Conservation (phyloP, 106 monocot genomes). For the Dioscorea zingiberensis region DNA sequence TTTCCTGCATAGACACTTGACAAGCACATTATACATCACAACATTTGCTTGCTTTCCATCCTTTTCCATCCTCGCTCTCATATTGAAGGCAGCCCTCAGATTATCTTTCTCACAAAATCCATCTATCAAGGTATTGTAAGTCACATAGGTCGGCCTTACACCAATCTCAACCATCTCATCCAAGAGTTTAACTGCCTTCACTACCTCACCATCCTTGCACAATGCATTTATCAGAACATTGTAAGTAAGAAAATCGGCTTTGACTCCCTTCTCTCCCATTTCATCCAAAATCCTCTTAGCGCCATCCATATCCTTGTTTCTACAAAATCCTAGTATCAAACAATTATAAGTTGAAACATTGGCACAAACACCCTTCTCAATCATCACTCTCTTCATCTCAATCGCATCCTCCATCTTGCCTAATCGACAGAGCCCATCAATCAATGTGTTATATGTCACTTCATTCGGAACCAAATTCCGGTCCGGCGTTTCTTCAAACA, state of each 20-base stretch:
- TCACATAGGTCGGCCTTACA: constrained; percentile 47
- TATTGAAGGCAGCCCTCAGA: constrained; percentile 54
- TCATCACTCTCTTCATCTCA: constrained; percentile 37
- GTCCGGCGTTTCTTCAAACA: constrained; percentile 36
- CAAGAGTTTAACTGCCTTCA: constrained; percentile 68
- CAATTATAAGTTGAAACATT: constrained; percentile 65
- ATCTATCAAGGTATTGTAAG: constrained; percentile 76
- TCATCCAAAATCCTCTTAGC: constrained; percentile 59
- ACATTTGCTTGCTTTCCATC: constrained; percentile 59
- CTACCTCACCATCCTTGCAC: constrained; percentile 42
- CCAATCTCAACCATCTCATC: constrained; percentile 74
- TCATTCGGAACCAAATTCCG: constrained; percentile 42
- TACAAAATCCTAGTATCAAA: constrained; percentile 68
- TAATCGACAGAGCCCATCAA: constrained; percentile 57
- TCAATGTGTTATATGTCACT: constrained; percentile 70
- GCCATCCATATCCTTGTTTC: constrained; percentile 43
- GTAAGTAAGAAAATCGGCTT: constrained; percentile 56
- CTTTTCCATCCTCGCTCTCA: constrained; percentile 82
- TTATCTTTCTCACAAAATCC: constrained; percentile 75
- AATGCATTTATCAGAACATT: constrained; percentile 62
- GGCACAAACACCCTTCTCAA: constrained; percentile 34
- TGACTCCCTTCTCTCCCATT: constrained; percentile 60
- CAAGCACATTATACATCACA: constrained; percentile 73
- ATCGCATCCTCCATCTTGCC: constrained; percentile 60
- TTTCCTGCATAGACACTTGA: constrained; percentile 57